Percentiles rank a stretch among this genome's conserved stretches.
These are phyloP conservation scores for Acanthamoeba polyphaga DNA, from an alignment of 208 protist species.

Conservation along the genomic window DNA sequence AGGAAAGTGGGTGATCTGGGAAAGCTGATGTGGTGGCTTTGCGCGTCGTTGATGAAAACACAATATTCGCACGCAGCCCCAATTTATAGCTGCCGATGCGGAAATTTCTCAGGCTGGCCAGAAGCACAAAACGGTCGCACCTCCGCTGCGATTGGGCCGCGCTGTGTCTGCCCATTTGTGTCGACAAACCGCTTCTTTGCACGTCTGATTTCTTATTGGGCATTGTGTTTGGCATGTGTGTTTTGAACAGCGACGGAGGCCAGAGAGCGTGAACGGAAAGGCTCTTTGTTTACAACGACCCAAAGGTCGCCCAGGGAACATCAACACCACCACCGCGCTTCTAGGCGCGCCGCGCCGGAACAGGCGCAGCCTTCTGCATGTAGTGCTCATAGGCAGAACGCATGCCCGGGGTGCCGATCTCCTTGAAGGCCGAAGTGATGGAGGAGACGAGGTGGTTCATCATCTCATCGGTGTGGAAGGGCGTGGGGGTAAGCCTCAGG, in stretches of 20 bases:
- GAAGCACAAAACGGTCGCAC: not conserved
- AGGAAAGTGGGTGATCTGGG: not conserved
- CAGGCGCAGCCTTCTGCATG: slow-evolving; percentile 29
- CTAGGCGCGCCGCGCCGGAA: not conserved
- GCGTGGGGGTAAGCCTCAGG: slow-evolving; percentile 90
- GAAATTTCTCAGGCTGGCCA: slow-evolving; percentile 8
- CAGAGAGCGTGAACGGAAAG: not conserved
- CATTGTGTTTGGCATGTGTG: not conserved
- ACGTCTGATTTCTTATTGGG: not conserved
- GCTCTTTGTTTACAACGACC: not conserved
- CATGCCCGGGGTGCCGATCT: slow-evolving; percentile 56
- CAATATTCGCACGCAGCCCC: not conserved
- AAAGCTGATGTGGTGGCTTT: not conserved
- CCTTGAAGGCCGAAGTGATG: slow-evolving; percentile 68
- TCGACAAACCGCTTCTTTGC: not conserved
- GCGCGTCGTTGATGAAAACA: not conserved
- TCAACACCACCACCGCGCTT: not conserved
- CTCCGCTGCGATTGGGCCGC: not conserved
- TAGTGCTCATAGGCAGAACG: slow-evolving; percentile 70
- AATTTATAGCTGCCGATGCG: not conserved
- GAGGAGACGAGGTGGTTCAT: slow-evolving; percentile 83
- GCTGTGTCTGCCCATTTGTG: not conserved
- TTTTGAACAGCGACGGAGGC: too few species aligned
- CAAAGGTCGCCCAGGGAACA: not conserved
- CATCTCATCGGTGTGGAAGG: slow-evolving; percentile 88